Base-by-base conservation (phyloP, 768 basidiomycete species). In the Boletus rubroflammeus region DNA sequence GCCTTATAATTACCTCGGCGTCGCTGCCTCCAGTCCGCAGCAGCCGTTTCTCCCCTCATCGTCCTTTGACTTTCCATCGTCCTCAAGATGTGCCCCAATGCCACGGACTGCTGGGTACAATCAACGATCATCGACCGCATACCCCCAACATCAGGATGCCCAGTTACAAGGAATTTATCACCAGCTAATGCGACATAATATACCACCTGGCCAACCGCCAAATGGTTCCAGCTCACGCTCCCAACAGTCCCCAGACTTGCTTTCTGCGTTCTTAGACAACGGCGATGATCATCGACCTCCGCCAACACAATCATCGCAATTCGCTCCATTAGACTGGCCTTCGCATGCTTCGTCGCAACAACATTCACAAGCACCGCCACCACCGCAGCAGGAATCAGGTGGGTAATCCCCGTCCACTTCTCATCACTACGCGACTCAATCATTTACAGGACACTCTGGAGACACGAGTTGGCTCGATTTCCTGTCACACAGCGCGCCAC, bases 381-480 rank as follows among this genome's bases (percentile, higher is more conserved):
- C 60, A 32, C 51, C 57, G 46, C 67, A 58, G 28, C 67, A 72
- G 42, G 64, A 67, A 47, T 53, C 62, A 50, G 67, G 67, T 67
- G 41, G 15, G 60, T 43, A 38, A 39, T 15, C 8, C 36, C 2
- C 11, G 11, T 21, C 36, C 15, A 4, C 23, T 5, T 32, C n/a
- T 32, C 23, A 10, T 46, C 7, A 26, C 19, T 29, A 11, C 17
- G 25, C n/a, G 23, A 54, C 53, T 59, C 40, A 60, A 17, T 26
- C 13, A 1, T 40, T 17, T 13, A 31, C 34, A 69, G 67, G 61
- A 36, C 64, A 67, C 31, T 47, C 71, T 19, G 64, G 61, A 13
- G 72, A 71, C n/a, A 57, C 72, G 4, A 64, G 51, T 31, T 71
- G 70, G 70, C 62, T 71, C 32, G 70, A 71, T 36, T 71, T 72